These are phyloP conservation scores for Poronia punctata DNA, from an alignment of 495 filamentous ascomycete genomes.

Conservation along the genomic window DNA sequence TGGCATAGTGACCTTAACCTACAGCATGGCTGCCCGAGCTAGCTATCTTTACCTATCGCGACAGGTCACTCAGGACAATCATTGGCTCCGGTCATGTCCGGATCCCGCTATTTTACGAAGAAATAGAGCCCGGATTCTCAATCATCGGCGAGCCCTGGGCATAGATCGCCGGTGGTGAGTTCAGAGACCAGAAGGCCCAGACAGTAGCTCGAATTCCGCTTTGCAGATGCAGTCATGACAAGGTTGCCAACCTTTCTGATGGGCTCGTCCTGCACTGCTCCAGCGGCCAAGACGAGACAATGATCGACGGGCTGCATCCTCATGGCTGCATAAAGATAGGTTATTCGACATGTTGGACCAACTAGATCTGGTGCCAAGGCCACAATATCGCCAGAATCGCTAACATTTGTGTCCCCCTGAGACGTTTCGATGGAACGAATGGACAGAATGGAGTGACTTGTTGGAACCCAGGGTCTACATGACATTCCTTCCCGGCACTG, in stretches of 20 bases:
- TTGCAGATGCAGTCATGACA: conserved; percentile 2
- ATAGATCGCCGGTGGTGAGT: conserved; percentile 3
- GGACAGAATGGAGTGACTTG: no score
- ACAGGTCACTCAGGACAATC: no score
- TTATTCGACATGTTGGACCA: background rate
- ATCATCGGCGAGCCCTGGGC: no score
- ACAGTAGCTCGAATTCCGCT: no score
- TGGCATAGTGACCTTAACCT: no score
- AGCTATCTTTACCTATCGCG: no score
- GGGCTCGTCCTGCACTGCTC: background rate
- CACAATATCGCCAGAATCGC: background rate
- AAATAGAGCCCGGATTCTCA: no score
- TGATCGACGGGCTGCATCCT: conserved; percentile 5
- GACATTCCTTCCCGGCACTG: no score
- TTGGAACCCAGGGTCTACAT: no score
- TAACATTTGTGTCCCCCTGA: background rate
- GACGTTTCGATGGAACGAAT: background rate
- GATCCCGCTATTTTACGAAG: no score
- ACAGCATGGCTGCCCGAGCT: no score
- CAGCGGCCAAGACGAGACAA: background rate
- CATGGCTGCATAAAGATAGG: background rate
- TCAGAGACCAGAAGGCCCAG: background rate
- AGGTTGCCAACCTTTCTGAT: background rate
- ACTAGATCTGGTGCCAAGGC: background rate
- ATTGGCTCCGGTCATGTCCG: no score